Base-by-base conservation (phyloP, 2,329 filamentous ascomycete genomes). In the Pseudogymnoascus sp. region DNA sequence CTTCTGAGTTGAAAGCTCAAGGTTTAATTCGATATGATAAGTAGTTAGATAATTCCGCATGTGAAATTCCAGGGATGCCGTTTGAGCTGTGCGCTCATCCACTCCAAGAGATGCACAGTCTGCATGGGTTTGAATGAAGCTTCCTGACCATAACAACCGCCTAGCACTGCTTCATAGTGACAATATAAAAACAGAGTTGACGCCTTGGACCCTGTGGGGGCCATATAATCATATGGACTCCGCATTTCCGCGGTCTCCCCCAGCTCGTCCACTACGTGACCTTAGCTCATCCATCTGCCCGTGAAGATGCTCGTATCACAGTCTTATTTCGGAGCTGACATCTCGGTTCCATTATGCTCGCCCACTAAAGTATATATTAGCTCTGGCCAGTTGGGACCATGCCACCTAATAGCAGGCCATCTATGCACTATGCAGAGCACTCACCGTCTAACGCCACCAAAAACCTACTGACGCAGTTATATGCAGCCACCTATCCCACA, bases 391-490 rank as follows among this genome's bases (percentile, higher is more conserved):
- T 54, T 18, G 33, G 14, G 47, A 16, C 28, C 28, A 54, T 54
- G 16, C 47, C 47, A 35, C 47, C 28, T 54, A 6, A 54, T 54
- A 28, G 47, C 47, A 33, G 25, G 5, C 43, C 8, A 18, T 25
- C 5, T 6, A 30, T 54, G 47, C 25, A 18, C 4, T 4, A 54
- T 33, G 43, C 43, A 54, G 47, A 60, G 20, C 57, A 76, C 82
- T 74, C 75, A 86, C 84, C 89, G 75, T 95, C 87, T 61, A 96
- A 73, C 12, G 90, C 90, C 18, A 95, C 90, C 66, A 95, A 73
- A 67, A 95, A 92, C 30, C 90, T 81, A 72, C 88, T 92, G 14
- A 95, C 90, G 70, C 89, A 92, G 72, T 95, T 95, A 72, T 95
- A 95, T 60, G 84, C 85, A 11, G 88, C 89, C 66, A 90, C 82